phyloP scores from a whole-genome alignment of 805 yeast genomes.

The Hanseniaspora lindneri region DNA sequence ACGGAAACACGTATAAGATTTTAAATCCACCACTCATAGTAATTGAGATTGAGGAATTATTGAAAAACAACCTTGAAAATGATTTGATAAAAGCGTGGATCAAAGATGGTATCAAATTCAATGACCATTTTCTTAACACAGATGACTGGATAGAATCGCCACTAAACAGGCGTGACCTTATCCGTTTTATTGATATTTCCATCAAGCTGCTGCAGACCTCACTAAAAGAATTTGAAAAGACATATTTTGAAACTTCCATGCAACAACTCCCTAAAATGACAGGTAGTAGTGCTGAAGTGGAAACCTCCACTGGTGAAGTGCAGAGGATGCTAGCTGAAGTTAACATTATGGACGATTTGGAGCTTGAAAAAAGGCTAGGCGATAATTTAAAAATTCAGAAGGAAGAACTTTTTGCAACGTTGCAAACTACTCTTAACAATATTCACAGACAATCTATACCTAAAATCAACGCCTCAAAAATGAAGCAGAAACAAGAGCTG shows the following conservation, averaged over 20 bases:
- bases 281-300: too few species aligned
- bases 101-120: slow-evolving; percentile 39
- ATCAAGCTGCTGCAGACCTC: background rate
- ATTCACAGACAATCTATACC: background rate
- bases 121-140: background rate
- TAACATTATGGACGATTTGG: slow-evolving; percentile 3
- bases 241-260: background rate
- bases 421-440: slow-evolving; percentile 1
- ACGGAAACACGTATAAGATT: slow-evolving; percentile 42
- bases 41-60: slow-evolving; percentile 37
- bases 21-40: slow-evolving; percentile 52
- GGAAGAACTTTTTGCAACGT: background rate
- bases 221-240: background rate
- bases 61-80: slow-evolving; percentile 21
- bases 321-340: background rate
- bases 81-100: slow-evolving; percentile 58
- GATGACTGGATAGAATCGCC: slow-evolving; percentile 1
- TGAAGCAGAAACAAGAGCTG: background rate
- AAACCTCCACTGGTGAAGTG: background rate
- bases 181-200: background rate
- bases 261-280: background rate
- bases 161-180: background rate
- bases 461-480: background rate
- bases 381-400: background rate
- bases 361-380: slow-evolving; percentile 2